A percentile compares a stretch with the other conserved stretches of the same genome.
Conservation (phyloP, 2,329 filamentous ascomycete species). For the Cercospora sp. region DNA sequence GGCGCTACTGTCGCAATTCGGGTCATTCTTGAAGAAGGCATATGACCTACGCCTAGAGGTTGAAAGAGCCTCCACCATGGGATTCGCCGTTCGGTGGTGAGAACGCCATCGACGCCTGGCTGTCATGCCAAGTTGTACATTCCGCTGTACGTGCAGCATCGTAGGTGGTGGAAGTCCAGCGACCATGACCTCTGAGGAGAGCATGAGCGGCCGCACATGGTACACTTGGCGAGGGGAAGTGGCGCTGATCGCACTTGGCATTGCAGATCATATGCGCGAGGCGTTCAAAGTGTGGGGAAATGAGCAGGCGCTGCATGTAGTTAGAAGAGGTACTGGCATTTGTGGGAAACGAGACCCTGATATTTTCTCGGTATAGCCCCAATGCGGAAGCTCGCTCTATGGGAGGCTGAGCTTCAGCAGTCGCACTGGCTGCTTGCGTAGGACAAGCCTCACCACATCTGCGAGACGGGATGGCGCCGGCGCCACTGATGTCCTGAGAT, state of each 20-base stretch:
- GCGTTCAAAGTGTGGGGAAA: background rate
- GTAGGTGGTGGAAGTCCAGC: background rate
- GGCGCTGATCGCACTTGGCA: constrained; percentile 1
- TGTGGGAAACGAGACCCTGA: background rate
- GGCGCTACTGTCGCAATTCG: background rate
- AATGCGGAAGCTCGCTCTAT: background rate
- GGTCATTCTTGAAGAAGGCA: background rate
- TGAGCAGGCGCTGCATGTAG: background rate
- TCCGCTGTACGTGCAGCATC: background rate
- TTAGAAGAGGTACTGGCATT: background rate
- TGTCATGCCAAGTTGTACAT: background rate
- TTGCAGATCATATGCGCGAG: constrained; percentile 5
- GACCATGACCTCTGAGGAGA: background rate
- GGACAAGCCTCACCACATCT: background rate
- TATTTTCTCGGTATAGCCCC: background rate
- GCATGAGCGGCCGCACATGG: background rate
- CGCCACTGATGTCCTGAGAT: background rate
- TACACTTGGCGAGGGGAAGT: background rate
- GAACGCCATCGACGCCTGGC: background rate
- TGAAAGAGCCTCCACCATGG: background rate
- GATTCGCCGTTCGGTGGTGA: background rate
- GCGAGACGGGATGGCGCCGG: background rate
- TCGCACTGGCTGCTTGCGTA: background rate
- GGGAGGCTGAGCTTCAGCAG: background rate
- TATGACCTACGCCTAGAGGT: background rate